Evolutionary conservation across 306 rosid genomes (phyloP), one percentile per base, ranked within the genome.

Genomic region (Begonia fuchsioides): DNA sequence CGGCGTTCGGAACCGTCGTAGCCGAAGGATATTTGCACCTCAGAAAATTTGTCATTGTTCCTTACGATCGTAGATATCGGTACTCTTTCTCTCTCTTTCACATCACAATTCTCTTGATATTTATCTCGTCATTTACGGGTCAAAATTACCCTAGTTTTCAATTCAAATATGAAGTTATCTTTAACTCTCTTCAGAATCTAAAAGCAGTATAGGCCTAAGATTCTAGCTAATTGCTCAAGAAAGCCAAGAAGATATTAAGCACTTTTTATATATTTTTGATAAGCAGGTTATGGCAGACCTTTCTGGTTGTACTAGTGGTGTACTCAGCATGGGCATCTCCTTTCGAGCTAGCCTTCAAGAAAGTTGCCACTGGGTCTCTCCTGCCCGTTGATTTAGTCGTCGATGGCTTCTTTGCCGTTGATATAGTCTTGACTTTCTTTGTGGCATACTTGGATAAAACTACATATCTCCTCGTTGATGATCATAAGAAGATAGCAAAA

Each of bases 311-410:
- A 44, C 57, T 88, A 47, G 90, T 88, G 53, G 68, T 74, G 32
- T 84, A 83, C 66, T 78, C 95, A 3, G 93, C 97, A 44, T 83
- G 97, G 95, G 81, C 79, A 19, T 83, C 93, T 44, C 93, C 90
- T 11, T 88, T 88, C 55, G 86, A 83, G 57, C 49, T 88, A 56
- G 97, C 95, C 47, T 88, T 88, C 70, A 62, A 44, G 60, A 62
- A 58, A 63, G 60, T 64, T 46, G 73, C 79, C 15, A 65, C 70
- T 3, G 69, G 76, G 40, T 51, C 76, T 2, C 57, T 83, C 47
- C 35, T 74, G 66, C 62, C 73, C n/a, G 58, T 82, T 45, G 95
- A 88, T 64, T 68, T 83, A 44, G 54, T 65, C 26, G 78, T 83
- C 2, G 84, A 88, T 65, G 81, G 73, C 39, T 81, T 88, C 70